These are phyloP conservation scores for Amphicarpaea edgeworthii DNA, from an alignment of 306 rosid genomes.

Conservation along the genomic window DNA sequence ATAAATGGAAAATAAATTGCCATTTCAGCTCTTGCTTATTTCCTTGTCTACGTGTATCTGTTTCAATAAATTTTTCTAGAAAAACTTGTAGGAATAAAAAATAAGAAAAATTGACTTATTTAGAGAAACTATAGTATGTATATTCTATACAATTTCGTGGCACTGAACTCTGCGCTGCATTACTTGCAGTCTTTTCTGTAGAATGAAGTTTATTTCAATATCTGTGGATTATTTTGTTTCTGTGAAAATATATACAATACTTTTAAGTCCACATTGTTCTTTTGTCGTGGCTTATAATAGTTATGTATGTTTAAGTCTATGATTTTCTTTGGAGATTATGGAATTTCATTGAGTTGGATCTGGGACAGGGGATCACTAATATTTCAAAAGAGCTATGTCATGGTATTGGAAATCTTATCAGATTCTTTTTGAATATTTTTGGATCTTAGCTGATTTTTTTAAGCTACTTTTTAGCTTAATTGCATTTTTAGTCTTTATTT, in stretches of 20 bases:
- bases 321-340: not conserved
- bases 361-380: not conserved
- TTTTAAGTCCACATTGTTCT: not conserved
- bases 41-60: not conserved
- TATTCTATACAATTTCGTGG: not conserved
- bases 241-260: not conserved
- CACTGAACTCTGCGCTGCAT: not conserved
- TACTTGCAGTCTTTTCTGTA: not conserved
- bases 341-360: not conserved
- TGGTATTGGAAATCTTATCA: not conserved
- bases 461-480: too few relatives aligned
- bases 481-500: too few relatives aligned
- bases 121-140: not conserved
- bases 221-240: not conserved
- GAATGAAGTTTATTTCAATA: not conserved
- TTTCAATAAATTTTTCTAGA: too few relatives aligned
- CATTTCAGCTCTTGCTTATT: not conserved
- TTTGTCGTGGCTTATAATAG: not conserved
- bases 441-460: too few relatives aligned
- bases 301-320: not conserved
- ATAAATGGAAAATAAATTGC: conserved; percentile 31
- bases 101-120: too few relatives aligned
- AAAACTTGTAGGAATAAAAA: too few relatives aligned
- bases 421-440: not conserved
- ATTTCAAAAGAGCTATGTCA: not conserved